phyloP scores from a whole-genome alignment of 2,329 filamentous ascomycete species.

The Aureobasidium mangrovei region DNA sequence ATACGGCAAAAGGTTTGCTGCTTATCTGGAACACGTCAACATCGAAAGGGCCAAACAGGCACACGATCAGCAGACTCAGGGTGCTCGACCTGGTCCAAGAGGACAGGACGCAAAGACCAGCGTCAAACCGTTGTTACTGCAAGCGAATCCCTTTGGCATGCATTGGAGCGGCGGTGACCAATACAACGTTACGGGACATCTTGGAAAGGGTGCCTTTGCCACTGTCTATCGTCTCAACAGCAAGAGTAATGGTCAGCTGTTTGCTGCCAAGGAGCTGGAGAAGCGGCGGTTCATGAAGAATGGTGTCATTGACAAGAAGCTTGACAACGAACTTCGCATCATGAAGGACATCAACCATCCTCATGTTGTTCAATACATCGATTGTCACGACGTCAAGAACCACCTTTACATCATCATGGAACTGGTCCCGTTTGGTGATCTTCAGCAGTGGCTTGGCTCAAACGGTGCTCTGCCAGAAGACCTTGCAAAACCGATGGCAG shows the following conservation, averaged over 20 bases:
- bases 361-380: conserved; percentile 86
- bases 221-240: conserved; percentile 84
- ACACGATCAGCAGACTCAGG: conserved; percentile 2
- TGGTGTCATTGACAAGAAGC: conserved; percentile 77
- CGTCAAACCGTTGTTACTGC: conserved; percentile 17
- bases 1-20: conserved; percentile 60
- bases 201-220: conserved; percentile 93
- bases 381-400: conserved; percentile 73
- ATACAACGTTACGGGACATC: conserved; percentile 73
- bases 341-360: conserved; percentile 78
- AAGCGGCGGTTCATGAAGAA: conserved; percentile 92
- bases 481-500: conserved; percentile 61
- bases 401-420: conserved; percentile 97
- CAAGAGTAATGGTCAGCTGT: conserved; percentile 72
- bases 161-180: conserved; percentile 69
- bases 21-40: conserved; percentile 47
- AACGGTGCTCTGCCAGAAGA: conserved; percentile 56
- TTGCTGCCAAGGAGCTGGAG: conserved; percentile 89
- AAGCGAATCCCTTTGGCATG: conserved; percentile 50
- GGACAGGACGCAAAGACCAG: background rate
- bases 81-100: background rate
- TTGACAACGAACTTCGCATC: conserved; percentile 95
- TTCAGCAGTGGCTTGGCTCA: conserved; percentile 62
- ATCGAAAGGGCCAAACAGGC: conserved; percentile 15
- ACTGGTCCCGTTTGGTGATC: conserved; percentile 71